Evolutionary conservation across 1,284 basidiomycete species (phyloP).

Genomic region (Leccinum fallax): DNA sequence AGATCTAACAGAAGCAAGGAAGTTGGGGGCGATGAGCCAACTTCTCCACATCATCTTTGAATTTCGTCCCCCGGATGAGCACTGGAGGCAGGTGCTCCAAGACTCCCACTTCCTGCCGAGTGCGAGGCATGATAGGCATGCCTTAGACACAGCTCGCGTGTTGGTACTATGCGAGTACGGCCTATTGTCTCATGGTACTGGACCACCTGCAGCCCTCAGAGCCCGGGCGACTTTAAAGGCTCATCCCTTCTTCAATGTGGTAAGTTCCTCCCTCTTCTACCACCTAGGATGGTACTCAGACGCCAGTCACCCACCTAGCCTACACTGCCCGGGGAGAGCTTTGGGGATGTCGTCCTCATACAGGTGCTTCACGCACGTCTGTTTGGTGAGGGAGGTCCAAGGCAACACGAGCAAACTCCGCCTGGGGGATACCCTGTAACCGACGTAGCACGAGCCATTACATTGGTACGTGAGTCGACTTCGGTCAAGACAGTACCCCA

Average conservation of each 20-base stretch:
- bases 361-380: not conserved
- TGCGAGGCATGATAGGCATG: not conserved
- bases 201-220: not conserved
- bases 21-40: too few species aligned
- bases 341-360: not conserved
- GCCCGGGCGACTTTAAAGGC: accelerated
- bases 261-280: too few species aligned
- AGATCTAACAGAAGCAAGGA: too few species aligned
- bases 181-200: accelerated
- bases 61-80: too few species aligned
- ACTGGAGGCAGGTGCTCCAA: not conserved
- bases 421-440: too few species aligned
- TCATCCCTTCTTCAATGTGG: not conserved
- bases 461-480: too few species aligned
- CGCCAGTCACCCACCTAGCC: too few species aligned
- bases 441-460: too few species aligned
- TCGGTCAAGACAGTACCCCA: too few species aligned
- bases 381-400: not conserved
- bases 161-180: not conserved
- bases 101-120: not conserved
- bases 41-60: too few species aligned
- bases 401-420: not conserved
- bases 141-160: not conserved
- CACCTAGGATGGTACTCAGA: too few species aligned
- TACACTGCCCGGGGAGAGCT: too few species aligned